These are phyloP conservation scores for Chenopodium berlandieri DNA, from an alignment of 148 eudicot species.

Conservation along the genomic window DNA sequence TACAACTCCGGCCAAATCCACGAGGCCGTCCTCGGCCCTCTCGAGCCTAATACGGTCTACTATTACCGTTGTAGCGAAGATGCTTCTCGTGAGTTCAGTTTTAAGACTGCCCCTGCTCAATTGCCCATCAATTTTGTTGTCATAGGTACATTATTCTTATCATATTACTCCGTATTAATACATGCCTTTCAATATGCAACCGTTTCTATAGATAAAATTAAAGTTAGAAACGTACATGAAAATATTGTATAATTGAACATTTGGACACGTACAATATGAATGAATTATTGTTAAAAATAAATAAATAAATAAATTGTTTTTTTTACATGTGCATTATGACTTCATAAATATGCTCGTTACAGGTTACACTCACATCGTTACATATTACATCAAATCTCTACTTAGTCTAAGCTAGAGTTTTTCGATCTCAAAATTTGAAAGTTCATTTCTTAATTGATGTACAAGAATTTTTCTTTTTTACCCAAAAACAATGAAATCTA, in stretches of 20 bases:
- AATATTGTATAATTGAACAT: neutral
- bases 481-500: neutral
- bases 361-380: no score
- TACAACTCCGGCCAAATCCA: slow-evolving; percentile 61
- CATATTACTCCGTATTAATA: no score
- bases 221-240: neutral
- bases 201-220: neutral
- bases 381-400: no score
- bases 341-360: no score
- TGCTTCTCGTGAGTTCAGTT: slow-evolving; percentile 43
- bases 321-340: no score
- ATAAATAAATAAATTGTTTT: no score
- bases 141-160: slow-evolving; percentile 35
- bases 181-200: neutral
- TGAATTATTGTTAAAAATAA: no score
- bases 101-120: slow-evolving; percentile 60
- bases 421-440: no score
- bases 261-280: no score
- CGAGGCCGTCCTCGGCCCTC: slow-evolving; percentile 54
- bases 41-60: slow-evolving; percentile 46
- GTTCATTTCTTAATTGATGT: no score
- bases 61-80: slow-evolving; percentile 51
- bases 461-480: no score
- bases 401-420: no score
- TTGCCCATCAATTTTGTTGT: slow-evolving; percentile 61